phyloP scores from a whole-genome alignment of 2,329 filamentous ascomycete genomes.

The Tolypocladium guangdongense region DNA sequence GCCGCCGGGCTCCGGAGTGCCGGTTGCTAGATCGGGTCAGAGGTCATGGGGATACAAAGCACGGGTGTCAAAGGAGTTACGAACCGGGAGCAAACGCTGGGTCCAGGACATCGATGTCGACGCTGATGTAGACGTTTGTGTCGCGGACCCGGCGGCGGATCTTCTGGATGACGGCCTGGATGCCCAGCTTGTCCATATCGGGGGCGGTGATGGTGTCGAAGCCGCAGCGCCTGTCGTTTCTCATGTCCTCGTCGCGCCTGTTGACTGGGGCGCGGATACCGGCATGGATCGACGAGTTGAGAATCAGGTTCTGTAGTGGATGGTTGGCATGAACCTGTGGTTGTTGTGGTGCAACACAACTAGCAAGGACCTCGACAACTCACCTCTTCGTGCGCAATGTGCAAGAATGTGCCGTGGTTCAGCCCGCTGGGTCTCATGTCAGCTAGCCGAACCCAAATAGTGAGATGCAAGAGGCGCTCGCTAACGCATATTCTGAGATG shows the following conservation, averaged over 20 bases:
- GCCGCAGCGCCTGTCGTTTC: slow-evolving; percentile 11
- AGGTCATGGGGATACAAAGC: neutral
- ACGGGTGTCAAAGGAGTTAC: neutral
- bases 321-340: neutral
- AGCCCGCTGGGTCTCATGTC: slow-evolving; percentile 3
- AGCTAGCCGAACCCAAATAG: neutral
- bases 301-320: slow-evolving; percentile 37
- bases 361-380: neutral
- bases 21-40: slow-evolving; percentile 44
- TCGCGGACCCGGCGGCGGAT: slow-evolving; percentile 62
- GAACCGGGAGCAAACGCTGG: slow-evolving; percentile 29
- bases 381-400: slow-evolving; percentile 13
- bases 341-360: neutral
- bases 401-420: slow-evolving; percentile 14
- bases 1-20: slow-evolving; percentile 74
- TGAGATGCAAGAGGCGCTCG: neutral
- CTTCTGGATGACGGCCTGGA: slow-evolving; percentile 49
- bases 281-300: slow-evolving; percentile 64
- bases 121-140: slow-evolving; percentile 62
- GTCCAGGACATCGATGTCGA: slow-evolving; percentile 73
- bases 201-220: slow-evolving; percentile 10
- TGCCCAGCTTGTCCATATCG: slow-evolving; percentile 70
- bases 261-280: slow-evolving; percentile 65
- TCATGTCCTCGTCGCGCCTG: slow-evolving; percentile 22
- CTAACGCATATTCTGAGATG: neutral